Conservation (phyloP, 257 asterid species). For the Solanum boliviense region DNA sequence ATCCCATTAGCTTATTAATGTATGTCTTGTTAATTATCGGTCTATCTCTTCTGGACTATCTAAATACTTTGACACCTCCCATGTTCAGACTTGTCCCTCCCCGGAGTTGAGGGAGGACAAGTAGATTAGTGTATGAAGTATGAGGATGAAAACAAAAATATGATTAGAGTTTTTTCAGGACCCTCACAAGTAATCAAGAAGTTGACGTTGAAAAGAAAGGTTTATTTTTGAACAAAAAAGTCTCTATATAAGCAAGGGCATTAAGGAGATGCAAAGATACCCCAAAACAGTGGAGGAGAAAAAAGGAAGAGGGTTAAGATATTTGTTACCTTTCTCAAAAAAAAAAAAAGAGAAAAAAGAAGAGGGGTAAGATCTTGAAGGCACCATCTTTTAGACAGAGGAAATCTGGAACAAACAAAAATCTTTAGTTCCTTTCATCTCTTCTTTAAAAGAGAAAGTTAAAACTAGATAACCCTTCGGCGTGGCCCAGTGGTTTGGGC, state of each 20-base stretch:
- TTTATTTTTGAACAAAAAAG: background rate
- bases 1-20: background rate
- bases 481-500: too few species aligned
- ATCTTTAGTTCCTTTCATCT: background rate
- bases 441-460: background rate
- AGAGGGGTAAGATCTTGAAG: constrained; percentile 4
- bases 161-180: background rate
- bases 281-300: background rate
- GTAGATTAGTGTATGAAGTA: background rate
- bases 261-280: background rate
- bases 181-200: background rate
- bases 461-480: background rate
- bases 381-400: background rate
- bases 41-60: background rate
- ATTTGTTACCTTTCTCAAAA: background rate
- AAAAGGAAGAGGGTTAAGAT: background rate
- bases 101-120: background rate
- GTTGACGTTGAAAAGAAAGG: background rate
- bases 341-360: background rate
- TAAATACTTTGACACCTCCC: background rate
- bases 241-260: background rate
- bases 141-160: background rate
- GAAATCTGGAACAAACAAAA: background rate
- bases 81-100: background rate
- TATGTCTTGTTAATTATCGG: background rate